Percentiles rank a stretch among this genome's conserved stretches.
Evolutionary conservation across 106 monocot genomes (phyloP).

Genomic region (Posidonia australis): DNA sequence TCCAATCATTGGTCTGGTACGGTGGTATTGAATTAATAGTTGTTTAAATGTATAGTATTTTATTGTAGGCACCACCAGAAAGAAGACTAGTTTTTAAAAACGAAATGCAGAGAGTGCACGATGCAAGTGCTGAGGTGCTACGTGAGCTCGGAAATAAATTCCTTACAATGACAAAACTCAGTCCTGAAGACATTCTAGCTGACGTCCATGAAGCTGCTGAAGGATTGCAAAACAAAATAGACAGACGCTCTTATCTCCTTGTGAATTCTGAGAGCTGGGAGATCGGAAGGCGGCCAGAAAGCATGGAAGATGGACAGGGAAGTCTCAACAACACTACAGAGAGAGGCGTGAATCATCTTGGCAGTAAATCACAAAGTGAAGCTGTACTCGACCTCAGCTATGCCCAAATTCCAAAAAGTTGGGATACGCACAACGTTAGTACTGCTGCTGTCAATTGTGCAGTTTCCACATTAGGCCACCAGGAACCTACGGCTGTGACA

Average conservation of each 20-base stretch:
- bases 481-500: not conserved
- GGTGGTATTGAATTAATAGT: not conserved
- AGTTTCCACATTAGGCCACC: not conserved
- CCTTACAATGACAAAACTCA: conserved; percentile 62
- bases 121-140: conserved; percentile 79
- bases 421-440: conserved; percentile 13
- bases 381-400: conserved; percentile 43
- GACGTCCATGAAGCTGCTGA: conserved; percentile 78
- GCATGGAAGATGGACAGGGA: conserved; percentile 5
- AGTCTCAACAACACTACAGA: not conserved
- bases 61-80: conserved; percentile 72
- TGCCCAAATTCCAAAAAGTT: conserved; percentile 32
- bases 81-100: conserved; percentile 53
- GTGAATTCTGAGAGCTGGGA: conserved; percentile 87
- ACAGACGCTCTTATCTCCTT: conserved; percentile 70
- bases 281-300: conserved; percentile 21
- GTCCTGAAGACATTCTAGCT: conserved; percentile 36
- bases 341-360: conserved; percentile 1
- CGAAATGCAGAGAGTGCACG: conserved; percentile 71
- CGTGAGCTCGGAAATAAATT: conserved; percentile 67
- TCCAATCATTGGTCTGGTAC: no score
- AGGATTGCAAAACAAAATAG: conserved; percentile 73
- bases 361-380: conserved; percentile 37
- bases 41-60: not conserved
- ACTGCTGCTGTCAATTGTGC: conserved; percentile 2